Percentiles rank a stretch among this genome's conserved stretches.
phyloP scores from a whole-genome alignment of 2,329 filamentous ascomycete species.

The Tolypocladium pustulatum region DNA sequence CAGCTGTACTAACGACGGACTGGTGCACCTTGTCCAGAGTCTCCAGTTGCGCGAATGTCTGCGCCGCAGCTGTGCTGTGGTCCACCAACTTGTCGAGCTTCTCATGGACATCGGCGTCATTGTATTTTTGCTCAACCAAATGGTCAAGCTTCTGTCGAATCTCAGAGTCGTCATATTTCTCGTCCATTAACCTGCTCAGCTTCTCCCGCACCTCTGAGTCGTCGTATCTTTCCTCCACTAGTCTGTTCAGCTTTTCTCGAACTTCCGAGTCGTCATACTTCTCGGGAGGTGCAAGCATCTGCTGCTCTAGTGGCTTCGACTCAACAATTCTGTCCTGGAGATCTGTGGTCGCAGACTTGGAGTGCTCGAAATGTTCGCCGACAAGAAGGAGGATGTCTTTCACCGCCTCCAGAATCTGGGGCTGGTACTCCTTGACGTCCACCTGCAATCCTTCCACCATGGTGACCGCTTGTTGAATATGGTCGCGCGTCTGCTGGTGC shows the following conservation, averaged over 20 bases:
- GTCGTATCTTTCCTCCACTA: constrained; percentile 46
- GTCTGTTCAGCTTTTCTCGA: constrained; percentile 17
- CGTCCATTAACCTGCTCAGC: constrained; percentile 30
- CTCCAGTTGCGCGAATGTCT: constrained; percentile 65
- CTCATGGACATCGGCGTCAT: constrained; percentile 28
- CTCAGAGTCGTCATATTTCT: constrained; percentile 17
- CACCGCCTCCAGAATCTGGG: constrained; percentile 77
- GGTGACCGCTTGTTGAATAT: constrained; percentile 64
- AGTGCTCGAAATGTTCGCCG: constrained; percentile 80
- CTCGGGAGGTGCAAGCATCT: constrained; percentile 44
- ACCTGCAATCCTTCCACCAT: constrained; percentile 68
- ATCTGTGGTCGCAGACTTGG: constrained; percentile 51
- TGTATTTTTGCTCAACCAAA: constrained; percentile 44
- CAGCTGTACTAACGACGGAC: constrained; percentile 74
- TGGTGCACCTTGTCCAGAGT: constrained; percentile 82
- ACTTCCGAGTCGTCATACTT: constrained; percentile 31
- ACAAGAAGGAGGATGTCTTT: constrained; percentile 78
- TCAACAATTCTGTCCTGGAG: constrained; percentile 52
- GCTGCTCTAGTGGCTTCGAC: constrained; percentile 48
- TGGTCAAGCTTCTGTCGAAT: constrained; percentile 18
- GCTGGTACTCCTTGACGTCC: constrained; percentile 73
- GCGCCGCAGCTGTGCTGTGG: constrained; percentile 54
- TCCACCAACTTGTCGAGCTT: constrained; percentile 42
- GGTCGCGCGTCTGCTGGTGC: constrained; percentile 72
- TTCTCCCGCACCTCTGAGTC: constrained; percentile 34